Percentiles rank a stretch among this genome's conserved stretches.
Conservation (phyloP, 805 yeast genomes). For the Wickerhamiella azyma region DNA sequence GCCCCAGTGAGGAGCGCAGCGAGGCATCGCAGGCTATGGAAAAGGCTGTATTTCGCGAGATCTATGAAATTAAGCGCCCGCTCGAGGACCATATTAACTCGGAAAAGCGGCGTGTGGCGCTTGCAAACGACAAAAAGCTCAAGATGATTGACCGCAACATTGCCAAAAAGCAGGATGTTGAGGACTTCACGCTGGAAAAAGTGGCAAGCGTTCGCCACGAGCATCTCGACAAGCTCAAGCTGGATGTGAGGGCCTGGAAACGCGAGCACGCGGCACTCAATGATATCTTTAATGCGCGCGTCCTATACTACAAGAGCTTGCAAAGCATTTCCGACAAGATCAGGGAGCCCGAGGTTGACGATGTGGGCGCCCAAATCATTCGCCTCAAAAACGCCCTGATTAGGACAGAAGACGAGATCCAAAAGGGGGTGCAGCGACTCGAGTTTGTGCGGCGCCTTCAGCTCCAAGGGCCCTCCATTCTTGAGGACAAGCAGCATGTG, state of each 20-base stretch:
- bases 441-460: constrained; percentile 10
- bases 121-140: constrained; percentile 1
- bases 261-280: constrained; percentile 41
- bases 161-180: not conserved
- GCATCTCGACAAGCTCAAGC: constrained; percentile 29
- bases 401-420: constrained; percentile 6
- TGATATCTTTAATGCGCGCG: constrained; percentile 60
- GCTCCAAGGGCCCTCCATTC: constrained; percentile 6
- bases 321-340: constrained; percentile 82
- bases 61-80: constrained; percentile 4
- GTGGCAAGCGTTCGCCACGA: not conserved
- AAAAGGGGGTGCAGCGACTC: constrained; percentile 17
- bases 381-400: constrained; percentile 16
- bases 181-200: constrained; percentile 1
- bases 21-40: not conserved
- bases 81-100: not conserved
- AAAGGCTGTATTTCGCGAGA: constrained; percentile 11
- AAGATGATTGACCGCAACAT: not conserved
- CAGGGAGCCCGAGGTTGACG: constrained; percentile 32
- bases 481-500: constrained; percentile 10
- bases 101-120: not conserved
- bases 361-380: constrained; percentile 17
- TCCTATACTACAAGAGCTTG: constrained; percentile 69
- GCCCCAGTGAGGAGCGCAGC: not conserved
- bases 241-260: constrained; percentile 29